Evolutionary conservation across 2,329 filamentous ascomycete genomes (phyloP), one percentile per base, ranked within the genome.

Genomic region (Aspergillus quadrilineatus): DNA sequence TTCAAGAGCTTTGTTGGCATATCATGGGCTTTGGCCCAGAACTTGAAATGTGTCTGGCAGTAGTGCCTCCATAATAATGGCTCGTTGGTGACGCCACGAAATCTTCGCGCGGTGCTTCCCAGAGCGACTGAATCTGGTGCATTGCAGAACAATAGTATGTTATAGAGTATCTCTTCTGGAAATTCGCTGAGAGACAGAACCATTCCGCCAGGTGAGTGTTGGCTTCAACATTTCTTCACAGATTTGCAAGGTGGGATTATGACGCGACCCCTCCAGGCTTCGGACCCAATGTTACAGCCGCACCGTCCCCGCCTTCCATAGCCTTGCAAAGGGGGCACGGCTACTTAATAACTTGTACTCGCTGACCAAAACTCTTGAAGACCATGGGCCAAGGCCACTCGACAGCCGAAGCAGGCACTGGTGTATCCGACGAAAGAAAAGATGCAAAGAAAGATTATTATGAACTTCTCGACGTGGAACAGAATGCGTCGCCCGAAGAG

Each of bases 111-210:
- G 9, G 88, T 79, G 28, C 78, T 63, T 81, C 87, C 67, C 74
- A 84, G 69, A 75, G 79, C 73, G 43, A 82, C 71, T 32, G 83
- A 76, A 39, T 78, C 78, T 44, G 64, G 65, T 7, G 83, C 80
- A 48, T 80, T 75, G 50, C 85, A 77, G 68, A 85, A 85, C 60
- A 81, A 80, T 63, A 97, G 81, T 63, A 97, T 89, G 52, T 87
- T 82, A 69, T 90, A 85, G 65, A 97, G 81, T 60, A 97, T 84
- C 77, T 99, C 94, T 73, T 93, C 89, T 41, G 92, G 92, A 36
- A 94, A 79, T 53, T 61, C 50, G 52, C 62, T 61, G 29, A 75
- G 65, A 63, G 68, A 72, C 50, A 61, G 56, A 63, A 69, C 63
- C 70, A 73, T 73, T 58, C 66, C 67, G 67, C 54, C 34, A 14